These are phyloP conservation scores for Aspergillus sergii DNA, from an alignment of 2,329 filamentous ascomycete species.

Conservation along the genomic window DNA sequence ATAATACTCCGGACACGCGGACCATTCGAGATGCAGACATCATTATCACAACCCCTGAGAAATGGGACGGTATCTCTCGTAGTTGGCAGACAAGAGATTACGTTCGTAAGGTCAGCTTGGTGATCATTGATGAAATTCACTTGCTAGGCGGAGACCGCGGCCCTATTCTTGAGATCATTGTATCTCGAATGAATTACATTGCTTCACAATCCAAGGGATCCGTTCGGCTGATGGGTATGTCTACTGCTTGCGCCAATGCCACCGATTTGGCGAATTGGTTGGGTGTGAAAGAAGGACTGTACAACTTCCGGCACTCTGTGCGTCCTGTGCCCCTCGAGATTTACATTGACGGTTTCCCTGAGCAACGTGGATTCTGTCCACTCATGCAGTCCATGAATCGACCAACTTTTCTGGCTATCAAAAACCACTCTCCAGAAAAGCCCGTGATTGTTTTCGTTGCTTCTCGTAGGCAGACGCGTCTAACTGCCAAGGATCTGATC, in stretches of 20 bases:
- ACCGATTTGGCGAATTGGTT: conserved; percentile 94
- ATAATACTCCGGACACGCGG: conserved; percentile 95
- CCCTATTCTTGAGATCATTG: conserved; percentile 97
- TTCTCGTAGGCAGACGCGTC: conserved; percentile 87
- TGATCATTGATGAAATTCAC: conserved; percentile 99
- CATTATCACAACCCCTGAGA: conserved; percentile 98
- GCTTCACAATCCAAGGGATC: conserved; percentile 88
- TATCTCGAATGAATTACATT: conserved; percentile 94
- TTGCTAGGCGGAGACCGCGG: conserved; percentile 94
- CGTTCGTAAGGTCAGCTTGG: conserved; percentile 88
- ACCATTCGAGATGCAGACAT: conserved; percentile 96
- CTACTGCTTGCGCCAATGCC: conserved; percentile 95
- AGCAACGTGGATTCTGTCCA: conserved; percentile 92
- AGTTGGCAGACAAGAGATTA: conserved; percentile 98
- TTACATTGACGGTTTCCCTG: conserved; percentile 96
- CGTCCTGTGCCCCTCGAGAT: conserved; percentile 94
- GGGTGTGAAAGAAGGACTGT: conserved; percentile 90
- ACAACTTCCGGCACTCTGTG: conserved; percentile 97
- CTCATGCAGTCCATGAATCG: conserved; percentile 99
- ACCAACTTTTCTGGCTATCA: conserved; percentile 93
- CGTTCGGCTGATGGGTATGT: conserved; percentile 96
- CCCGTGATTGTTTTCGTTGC: conserved; percentile 98
- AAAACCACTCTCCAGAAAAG: conserved; percentile 93
- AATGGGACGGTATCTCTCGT: conserved; percentile 99
- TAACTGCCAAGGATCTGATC: conserved; percentile 95